Evolutionary conservation across 1,284 basidiomycete species (phyloP).

Genomic region (Trichosporon sp.): DNA sequence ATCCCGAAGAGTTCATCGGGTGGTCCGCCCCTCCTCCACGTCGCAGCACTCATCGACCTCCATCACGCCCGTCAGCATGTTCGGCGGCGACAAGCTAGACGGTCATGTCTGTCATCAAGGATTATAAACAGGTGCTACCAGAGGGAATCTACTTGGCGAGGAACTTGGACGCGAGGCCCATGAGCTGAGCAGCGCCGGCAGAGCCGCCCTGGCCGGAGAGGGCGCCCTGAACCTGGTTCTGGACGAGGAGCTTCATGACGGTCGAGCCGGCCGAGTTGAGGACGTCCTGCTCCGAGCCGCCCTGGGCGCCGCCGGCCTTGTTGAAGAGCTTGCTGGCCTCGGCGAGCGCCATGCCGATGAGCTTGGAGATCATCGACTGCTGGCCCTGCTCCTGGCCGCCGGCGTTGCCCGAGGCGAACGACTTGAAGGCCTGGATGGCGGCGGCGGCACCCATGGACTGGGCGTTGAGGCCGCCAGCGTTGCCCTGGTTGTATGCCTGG

Average conservation of each 20-base stretch:
- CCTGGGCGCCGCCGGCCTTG: constrained; percentile 65
- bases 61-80: too few relatives aligned
- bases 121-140: background rate
- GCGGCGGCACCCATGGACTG: constrained; percentile 69
- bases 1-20: background rate
- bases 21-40: background rate
- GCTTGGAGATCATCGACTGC: constrained; percentile 59
- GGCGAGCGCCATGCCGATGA: constrained; percentile 80
- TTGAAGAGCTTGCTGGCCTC: constrained; percentile 69
- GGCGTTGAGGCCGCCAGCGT: constrained; percentile 62
- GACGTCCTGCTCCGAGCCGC: constrained; percentile 74
- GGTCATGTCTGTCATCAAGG: constrained; percentile 11
- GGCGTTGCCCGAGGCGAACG: constrained; percentile 61
- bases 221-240: constrained; percentile 54
- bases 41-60: background rate
- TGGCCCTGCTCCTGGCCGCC: constrained; percentile 44
- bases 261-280: constrained; percentile 80
- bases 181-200: constrained; percentile 59
- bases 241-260: constrained; percentile 74
- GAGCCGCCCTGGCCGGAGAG: constrained; percentile 64
- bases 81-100: background rate
- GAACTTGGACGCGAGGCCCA: constrained; percentile 53
- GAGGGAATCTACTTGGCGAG: constrained; percentile 20
- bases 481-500: constrained; percentile 61
- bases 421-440: constrained; percentile 65